Conservation (phyloP, 345 rosid species). For the Citrus medica region DNA sequence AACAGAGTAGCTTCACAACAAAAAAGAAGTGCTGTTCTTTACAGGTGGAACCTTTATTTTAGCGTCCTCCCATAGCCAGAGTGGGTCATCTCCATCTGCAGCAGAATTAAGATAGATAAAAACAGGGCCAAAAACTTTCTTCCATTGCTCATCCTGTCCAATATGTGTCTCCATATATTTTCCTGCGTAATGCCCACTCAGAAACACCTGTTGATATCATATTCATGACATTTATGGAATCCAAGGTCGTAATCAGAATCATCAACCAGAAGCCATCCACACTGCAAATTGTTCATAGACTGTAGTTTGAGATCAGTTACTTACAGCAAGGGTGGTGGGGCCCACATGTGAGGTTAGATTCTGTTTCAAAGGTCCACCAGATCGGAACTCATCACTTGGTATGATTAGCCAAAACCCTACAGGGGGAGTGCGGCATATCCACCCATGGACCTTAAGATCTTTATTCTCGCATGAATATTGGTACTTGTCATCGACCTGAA, state of each 20-base stretch:
- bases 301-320: conserved; percentile 19
- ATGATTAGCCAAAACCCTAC: conserved; percentile 98
- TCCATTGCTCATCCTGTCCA: conserved; percentile 72
- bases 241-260: conserved; percentile 5
- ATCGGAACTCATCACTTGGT: conserved; percentile 87
- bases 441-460: conserved; percentile 83
- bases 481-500: conserved; percentile 96
- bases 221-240: conserved; percentile 7
- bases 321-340: conserved; percentile 84
- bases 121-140: conserved; percentile 94
- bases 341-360: conserved; percentile 95
- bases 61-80: conserved; percentile 88
- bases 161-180: conserved; percentile 58
- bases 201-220: conserved; percentile 65
- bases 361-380: conserved; percentile 95
- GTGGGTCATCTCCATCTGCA: conserved; percentile 50
- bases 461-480: conserved; percentile 88
- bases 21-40: conserved; percentile 4
- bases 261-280: not conserved
- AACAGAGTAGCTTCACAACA: not conserved
- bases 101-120: conserved; percentile 75
- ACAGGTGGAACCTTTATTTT: conserved; percentile 55
- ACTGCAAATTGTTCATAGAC: not conserved
- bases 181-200: conserved; percentile 79
- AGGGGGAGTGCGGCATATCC: conserved; percentile 78